Base-by-base conservation (phyloP, 495 filamentous ascomycete species). In the Podospora pseudoanserina region DNA sequence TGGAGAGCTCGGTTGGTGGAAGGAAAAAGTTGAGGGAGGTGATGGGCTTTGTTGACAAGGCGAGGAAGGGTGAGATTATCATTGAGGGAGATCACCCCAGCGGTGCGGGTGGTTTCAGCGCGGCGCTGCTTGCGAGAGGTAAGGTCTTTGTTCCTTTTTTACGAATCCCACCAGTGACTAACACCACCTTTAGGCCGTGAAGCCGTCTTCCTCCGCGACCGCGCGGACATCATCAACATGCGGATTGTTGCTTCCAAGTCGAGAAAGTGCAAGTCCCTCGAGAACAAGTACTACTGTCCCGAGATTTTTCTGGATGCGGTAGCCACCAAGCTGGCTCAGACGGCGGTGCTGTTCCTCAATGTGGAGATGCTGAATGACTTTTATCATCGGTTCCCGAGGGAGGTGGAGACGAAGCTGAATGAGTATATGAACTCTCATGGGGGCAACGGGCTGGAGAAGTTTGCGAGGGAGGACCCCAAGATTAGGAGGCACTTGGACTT, bases 271-370 rank as follows among this genome's bases (percentile, higher is more conserved):
- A 84, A 89, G 70, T 85, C 81, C 68, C 83, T 87, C 68, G 87
- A 89, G 68, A 95, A 95, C 82, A 96, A 96, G 83, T 97, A 98
- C 83, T 86, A 93, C 81, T 99, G 95, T 77, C 95, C 95, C 0
- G 95, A 99, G 78, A 85, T 98, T 67, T 98, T 99, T 84, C 88
- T 99, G 30, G 95, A 99, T 75, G 92, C 96, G 11, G 95, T 97
- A 13, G 93, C 95, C 32, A 91, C 96, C 73, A 97, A 98, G 79
- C 89, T 99, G 65, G 93, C 93, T 18, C 88, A 91, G 3, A 98
- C 94, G 0, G 94, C 95, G 13, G 96, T 98, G 11, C 86, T 99
- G 0, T 99, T 99, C 84, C 87, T 99, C 11, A 97, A 99, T 72
- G 96, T 97, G 49, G 95, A 99, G 81, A 86, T 99, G 28, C 85